phyloP scores from a whole-genome alignment of 352 stramenopile species.

The Phytopythium ostracodes region DNA sequence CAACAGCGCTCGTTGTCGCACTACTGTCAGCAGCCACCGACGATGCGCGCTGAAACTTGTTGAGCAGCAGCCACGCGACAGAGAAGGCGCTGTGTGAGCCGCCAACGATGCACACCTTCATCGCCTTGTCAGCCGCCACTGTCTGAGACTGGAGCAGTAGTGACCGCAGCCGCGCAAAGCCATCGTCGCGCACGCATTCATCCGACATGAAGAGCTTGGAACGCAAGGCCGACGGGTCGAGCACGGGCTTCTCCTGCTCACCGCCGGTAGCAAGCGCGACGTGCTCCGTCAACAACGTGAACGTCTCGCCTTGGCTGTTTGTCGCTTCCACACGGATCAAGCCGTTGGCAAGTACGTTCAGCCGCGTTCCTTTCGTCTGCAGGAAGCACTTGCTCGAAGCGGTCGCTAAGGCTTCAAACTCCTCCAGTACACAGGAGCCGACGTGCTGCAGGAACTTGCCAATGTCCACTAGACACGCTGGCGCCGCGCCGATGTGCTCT shows the following conservation, averaged over 20 bases:
- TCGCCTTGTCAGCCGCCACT: conserved; percentile 21
- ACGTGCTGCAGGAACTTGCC: conserved; percentile 63
- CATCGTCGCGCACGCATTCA: conserved; percentile 53
- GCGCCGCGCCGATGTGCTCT: conserved; percentile 44
- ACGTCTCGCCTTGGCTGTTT: conserved; percentile 16
- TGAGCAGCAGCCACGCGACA: conserved; percentile 73
- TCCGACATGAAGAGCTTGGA: conserved; percentile 71
- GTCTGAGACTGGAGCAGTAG: conserved; percentile 30
- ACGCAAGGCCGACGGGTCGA: conserved; percentile 33
- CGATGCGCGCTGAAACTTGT: conserved; percentile 29
- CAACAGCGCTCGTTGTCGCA: background rate
- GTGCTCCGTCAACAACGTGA: conserved; percentile 54
- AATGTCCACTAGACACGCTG: conserved; percentile 53
- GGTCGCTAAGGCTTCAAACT: conserved; percentile 32
- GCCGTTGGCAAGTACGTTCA: conserved; percentile 41
- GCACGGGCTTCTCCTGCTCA: conserved; percentile 34
- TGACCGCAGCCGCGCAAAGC: conserved; percentile 44
- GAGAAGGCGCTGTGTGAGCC: conserved; percentile 87
- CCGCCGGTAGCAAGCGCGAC: conserved; percentile 70
- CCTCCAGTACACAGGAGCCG: conserved; percentile 34
- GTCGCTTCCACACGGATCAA: conserved; percentile 44
- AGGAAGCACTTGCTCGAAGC: conserved; percentile 44
- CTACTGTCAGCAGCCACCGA: background rate
- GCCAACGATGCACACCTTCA: conserved; percentile 78
- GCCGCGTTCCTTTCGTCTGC: conserved; percentile 41